Evolutionary conservation across 306 rosid species (phyloP), one percentile per base, ranked within the genome.

Genomic region (Sechiopsis laciniata): DNA sequence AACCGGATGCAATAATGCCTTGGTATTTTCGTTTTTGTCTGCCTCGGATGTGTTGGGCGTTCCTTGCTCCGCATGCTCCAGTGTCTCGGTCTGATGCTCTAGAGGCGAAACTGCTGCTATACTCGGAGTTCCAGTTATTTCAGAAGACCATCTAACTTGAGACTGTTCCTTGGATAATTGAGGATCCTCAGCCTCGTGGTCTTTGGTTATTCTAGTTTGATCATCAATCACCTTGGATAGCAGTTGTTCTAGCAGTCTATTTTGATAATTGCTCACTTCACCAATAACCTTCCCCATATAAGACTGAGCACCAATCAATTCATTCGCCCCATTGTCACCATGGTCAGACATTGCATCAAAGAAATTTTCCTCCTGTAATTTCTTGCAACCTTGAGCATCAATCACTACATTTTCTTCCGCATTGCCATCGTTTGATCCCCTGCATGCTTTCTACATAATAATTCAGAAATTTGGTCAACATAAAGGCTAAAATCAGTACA

Each of bases 221-320:
- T 64, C 26, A 74, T 60, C 60, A 24, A 17, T 69, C 58, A 69
- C 11, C 59, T 70, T 53, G 16, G 15, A 29, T 70, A 1, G 46
- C 35, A 16, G 66, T 68, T 68, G 35, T 70, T 70, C 60, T 48
- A 20, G 42, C 74, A 70, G 74, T 52, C 35, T 70, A 70, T 70
- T 70, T 51, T 24, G 74, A 13, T 52, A 10, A 70, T 70, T 55
- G 40, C 50, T 17, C 45, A 51, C 75, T 53, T 35, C 24, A 29
- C 22, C 40, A 10, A 35, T 62, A 26, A 71, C 29, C 50, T n/a
- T 40, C 15, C 50, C 32, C 9, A 37, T 65, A 0, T 48, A 55
- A 53, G 50, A 29, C 54, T 26, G 75, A 5, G 22, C 48, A 11
- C 20, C 50, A 16, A 29, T 26, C 17, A 16, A 29, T 71, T 24